Conservation (phyloP, 768 basidiomycete genomes). For the Serendipita sp. region DNA sequence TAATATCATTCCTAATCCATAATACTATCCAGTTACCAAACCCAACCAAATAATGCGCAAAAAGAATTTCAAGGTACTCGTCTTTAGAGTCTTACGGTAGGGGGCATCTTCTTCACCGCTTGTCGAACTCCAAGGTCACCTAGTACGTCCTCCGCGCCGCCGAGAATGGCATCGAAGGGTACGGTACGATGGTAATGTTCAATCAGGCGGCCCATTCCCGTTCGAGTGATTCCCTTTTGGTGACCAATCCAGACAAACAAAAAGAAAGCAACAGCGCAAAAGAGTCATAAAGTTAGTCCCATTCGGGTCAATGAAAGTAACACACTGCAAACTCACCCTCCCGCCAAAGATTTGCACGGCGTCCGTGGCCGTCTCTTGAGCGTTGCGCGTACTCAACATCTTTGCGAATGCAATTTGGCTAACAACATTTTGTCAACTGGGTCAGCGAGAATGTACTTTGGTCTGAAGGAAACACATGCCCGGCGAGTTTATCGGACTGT, state of each 20-base stretch:
- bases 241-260: constrained; percentile 37
- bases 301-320: too few relatives aligned
- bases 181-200: constrained; percentile 76
- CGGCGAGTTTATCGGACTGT: constrained; percentile 56
- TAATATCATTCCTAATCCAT: too few relatives aligned
- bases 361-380: constrained; percentile 53
- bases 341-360: constrained; percentile 86
- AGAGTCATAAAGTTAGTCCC: too few relatives aligned
- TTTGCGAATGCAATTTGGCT: constrained; percentile 62
- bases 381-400: constrained; percentile 55
- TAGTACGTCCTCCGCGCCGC: constrained; percentile 60
- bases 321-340: constrained; percentile 20
- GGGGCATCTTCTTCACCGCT: constrained; percentile 54
- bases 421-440: constrained; percentile 12
- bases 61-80: background rate
- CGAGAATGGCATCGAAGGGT: constrained; percentile 59
- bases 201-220: constrained; percentile 62
- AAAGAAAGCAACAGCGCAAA: too few relatives aligned
- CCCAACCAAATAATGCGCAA: too few relatives aligned
- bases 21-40: too few relatives aligned
- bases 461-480: constrained; percentile 24
- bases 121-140: constrained; percentile 61
- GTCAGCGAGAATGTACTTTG: constrained; percentile 21
- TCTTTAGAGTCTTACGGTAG: constrained; percentile 28
- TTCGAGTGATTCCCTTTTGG: constrained; percentile 46